A percentile compares a stretch with the other conserved stretches of the same genome.
phyloP scores from a whole-genome alignment of 257 asterid species.

The Henckelia pumila region DNA sequence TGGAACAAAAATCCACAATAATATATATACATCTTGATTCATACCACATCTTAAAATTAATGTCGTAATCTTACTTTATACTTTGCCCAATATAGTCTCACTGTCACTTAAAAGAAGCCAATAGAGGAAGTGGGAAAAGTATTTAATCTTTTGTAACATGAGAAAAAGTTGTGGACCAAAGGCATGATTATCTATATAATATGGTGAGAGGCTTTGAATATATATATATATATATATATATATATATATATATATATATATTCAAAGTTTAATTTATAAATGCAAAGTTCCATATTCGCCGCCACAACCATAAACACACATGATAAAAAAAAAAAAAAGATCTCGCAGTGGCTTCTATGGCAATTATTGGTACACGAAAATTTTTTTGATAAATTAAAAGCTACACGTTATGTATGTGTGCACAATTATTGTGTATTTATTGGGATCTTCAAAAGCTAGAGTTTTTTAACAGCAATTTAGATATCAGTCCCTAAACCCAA shows the following conservation, averaged over 20 bases:
- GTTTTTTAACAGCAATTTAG: no score
- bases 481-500: no score
- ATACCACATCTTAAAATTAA: constrained; percentile 24
- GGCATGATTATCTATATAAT: constrained; percentile 1
- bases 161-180: constrained; percentile 29
- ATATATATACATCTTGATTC: constrained; percentile 18
- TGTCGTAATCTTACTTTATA: constrained; percentile 35
- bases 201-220: background rate
- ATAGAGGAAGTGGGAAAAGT: constrained; percentile 28
- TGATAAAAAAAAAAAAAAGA: constrained; percentile 19
- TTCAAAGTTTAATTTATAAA: constrained; percentile 17
- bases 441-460: background rate
- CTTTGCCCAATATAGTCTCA: constrained; percentile 23
- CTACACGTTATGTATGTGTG: background rate
- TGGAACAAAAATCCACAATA: constrained; percentile 23
- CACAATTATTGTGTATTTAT: no score
- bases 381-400: no score
- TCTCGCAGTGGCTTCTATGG: constrained; percentile 21
- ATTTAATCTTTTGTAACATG: constrained; percentile 32
- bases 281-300: constrained; percentile 49
- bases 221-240: no score
- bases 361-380: constrained; percentile 45
- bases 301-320: constrained; percentile 46
- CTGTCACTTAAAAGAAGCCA: constrained; percentile 35
- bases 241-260: no score